Evolutionary conservation across 495 filamentous ascomycete genomes (phyloP), one percentile per base, ranked within the genome.

Genomic region (Hypoxylon perforatum): DNA sequence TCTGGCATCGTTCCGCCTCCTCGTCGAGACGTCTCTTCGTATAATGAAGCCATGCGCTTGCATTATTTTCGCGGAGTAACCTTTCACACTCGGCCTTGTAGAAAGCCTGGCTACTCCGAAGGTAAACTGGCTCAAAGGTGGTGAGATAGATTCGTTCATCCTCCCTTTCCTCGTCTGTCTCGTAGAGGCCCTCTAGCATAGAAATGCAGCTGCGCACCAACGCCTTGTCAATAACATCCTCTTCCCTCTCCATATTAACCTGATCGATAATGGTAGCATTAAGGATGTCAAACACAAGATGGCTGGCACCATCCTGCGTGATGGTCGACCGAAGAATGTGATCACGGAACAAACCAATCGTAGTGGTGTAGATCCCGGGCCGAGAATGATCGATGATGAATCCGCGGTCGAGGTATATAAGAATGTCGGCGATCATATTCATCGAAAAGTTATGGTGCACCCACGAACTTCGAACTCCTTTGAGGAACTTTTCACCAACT

Each of bases 391-490:
- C 92, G 2, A 83, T 74, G 57, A 87, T 89, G 74, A 90, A 90
- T 12, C 92, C 86, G 22, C 94, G 91, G 64, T 99, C 95, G 85
- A 99, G 94, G 67, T 99, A 99, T 94, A 99, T 97, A 35, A 98
- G 77, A 30, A 99, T 92, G 74, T 99, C 96, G 10, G 94, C 95
- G 42, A 92, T 89, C 96, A 99, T 98, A 65, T 92, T 92, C 94
- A 97, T 97, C 55, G 90, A 92, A 14, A 91, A 81, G 71, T 92
- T 92, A 72, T 99, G 94, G 55, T 95, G 90, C 63, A 92, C 87
- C 91, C 92, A 99, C 3, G 88, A 87, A 39, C 83, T 79, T 72
- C 90, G 91, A 15, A 98, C 71, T 1, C 86, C 90, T 39, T 83
- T 85, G 65, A 99, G 74, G 65, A 98, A 95, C 71, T 83, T 90